A percentile compares a stretch with the other conserved stretches of the same genome.
phyloP scores from a whole-genome alignment of 768 basidiomycete genomes.

The Hericium erinaceus region DNA sequence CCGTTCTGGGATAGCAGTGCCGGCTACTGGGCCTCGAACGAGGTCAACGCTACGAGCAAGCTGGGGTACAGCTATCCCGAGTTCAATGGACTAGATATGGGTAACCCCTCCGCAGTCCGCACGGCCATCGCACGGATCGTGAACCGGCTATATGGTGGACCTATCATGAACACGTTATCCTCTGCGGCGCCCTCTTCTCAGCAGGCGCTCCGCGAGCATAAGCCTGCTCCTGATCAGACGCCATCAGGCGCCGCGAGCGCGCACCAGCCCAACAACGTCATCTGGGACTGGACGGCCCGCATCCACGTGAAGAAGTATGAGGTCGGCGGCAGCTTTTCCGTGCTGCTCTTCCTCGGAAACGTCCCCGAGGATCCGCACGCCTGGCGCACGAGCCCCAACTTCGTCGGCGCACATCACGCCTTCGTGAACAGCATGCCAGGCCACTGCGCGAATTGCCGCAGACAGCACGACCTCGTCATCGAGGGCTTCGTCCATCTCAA shows the following conservation, averaged over 20 bases:
- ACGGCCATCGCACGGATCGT: slow-evolving; percentile 26
- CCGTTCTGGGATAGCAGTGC: slow-evolving; percentile 35
- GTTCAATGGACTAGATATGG: slow-evolving; percentile 31
- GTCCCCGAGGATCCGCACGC: slow-evolving; percentile 28
- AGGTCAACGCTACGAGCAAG: slow-evolving; percentile 19
- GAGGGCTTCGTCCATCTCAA: slow-evolving; percentile 41
- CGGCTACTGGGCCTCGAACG: slow-evolving; percentile 31
- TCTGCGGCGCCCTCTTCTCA: neutral
- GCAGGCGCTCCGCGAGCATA: neutral
- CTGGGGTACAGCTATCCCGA: slow-evolving; percentile 45
- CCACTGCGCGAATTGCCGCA: slow-evolving; percentile 32
- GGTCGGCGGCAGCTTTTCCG: slow-evolving; percentile 32
- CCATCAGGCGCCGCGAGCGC: neutral
- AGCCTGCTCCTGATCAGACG: neutral
- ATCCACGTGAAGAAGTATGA: slow-evolving; percentile 35
- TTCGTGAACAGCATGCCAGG: slow-evolving; percentile 29
- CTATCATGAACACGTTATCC: neutral
- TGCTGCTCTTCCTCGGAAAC: slow-evolving; percentile 38
- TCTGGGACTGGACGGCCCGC: slow-evolving; percentile 34
- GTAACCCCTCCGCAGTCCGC: slow-evolving; percentile 19
- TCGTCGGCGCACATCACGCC: slow-evolving; percentile 35
- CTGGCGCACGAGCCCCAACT: slow-evolving; percentile 27
- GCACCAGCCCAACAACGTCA: neutral
- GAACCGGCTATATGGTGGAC: slow-evolving; percentile 27
- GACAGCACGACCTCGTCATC: slow-evolving; percentile 18